These are phyloP conservation scores for Vaucheria bursata DNA, from an alignment of 352 stramenopile species.

Conservation along the genomic window DNA sequence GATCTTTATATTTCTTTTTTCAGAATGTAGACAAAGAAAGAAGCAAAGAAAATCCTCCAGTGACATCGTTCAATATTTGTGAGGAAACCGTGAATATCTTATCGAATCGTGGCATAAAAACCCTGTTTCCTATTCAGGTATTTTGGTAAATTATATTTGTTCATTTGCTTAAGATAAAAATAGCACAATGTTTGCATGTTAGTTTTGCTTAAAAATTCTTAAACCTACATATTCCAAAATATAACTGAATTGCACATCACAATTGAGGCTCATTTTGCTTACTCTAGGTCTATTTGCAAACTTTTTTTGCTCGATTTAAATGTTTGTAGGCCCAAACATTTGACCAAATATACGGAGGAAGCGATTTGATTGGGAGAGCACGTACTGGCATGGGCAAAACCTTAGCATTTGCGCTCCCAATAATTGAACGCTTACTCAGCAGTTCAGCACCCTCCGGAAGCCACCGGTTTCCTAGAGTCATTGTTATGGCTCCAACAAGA, in stretches of 20 bases:
- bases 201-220: not conserved
- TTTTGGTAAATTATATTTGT: not conserved
- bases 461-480: conserved; percentile 62
- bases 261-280: not conserved
- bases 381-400: conserved; percentile 70
- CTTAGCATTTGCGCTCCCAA: conserved; percentile 80
- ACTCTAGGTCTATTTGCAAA: not conserved
- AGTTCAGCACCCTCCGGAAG: conserved; percentile 48
- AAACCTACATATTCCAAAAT: not conserved
- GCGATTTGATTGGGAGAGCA: conserved; percentile 41
- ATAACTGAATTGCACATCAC: not conserved
- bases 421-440: conserved; percentile 70
- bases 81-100: conserved; percentile 31
- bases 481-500: conserved; percentile 78
- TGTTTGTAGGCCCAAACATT: conserved; percentile 32
- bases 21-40: not conserved
- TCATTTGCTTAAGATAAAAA: not conserved
- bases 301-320: not conserved
- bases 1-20: conserved; percentile 1
- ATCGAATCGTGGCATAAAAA: conserved; percentile 25
- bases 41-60: conserved; percentile 10
- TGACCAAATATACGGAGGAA: conserved; percentile 30
- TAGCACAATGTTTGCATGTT: not conserved
- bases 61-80: conserved; percentile 42
- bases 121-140: conserved; percentile 47